Evolutionary conservation across 768 basidiomycete genomes (phyloP).

Genomic region (Collybia mongolica): DNA sequence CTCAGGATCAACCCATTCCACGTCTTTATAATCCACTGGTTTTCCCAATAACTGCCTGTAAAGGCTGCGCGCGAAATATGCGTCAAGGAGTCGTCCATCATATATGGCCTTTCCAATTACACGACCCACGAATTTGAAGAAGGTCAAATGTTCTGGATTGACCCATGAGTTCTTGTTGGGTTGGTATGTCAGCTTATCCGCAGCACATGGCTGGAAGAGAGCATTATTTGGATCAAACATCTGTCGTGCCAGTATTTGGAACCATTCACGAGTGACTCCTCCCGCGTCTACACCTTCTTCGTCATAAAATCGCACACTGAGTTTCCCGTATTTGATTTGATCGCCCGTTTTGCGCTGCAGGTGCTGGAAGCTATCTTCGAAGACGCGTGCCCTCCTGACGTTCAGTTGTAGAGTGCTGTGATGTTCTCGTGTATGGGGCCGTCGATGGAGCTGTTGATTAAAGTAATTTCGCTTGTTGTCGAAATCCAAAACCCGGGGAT

Average conservation of each 20-base stretch:
- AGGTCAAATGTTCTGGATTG: conserved; percentile 92
- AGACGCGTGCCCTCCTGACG: conserved; percentile 87
- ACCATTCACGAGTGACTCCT: conserved; percentile 98
- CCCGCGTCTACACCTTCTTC: conserved; percentile 99
- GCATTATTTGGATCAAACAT: conserved; percentile 99
- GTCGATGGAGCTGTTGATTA: conserved; percentile 86
- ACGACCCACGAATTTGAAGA: conserved; percentile 98
- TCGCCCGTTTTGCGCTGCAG: conserved; percentile 89
- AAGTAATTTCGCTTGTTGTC: conserved; percentile 99
- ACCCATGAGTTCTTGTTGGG: conserved; percentile 93
- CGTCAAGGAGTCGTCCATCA: conserved; percentile 93
- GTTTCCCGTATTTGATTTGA: conserved; percentile 96
- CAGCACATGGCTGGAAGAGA: conserved; percentile 96
- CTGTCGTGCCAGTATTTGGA: conserved; percentile 94
- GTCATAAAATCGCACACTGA: conserved; percentile 93
- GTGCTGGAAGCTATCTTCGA: conserved; percentile 96
- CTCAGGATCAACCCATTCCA: conserved; percentile 97
- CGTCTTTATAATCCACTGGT: conserved; percentile 92
- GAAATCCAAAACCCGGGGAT: conserved; percentile 95
- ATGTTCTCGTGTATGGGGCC: conserved; percentile 77
- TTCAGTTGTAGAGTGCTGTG: conserved; percentile 84
- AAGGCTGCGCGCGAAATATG: conserved; percentile 95
- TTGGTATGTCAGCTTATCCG: conserved; percentile 93
- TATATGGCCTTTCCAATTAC: conserved; percentile 98
- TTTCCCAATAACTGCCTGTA: conserved; percentile 95